A percentile compares a stretch with the other conserved stretches of the same genome.
Evolutionary conservation across 2,329 filamentous ascomycete species (phyloP).

Genomic region (Aureobasidium sp.): DNA sequence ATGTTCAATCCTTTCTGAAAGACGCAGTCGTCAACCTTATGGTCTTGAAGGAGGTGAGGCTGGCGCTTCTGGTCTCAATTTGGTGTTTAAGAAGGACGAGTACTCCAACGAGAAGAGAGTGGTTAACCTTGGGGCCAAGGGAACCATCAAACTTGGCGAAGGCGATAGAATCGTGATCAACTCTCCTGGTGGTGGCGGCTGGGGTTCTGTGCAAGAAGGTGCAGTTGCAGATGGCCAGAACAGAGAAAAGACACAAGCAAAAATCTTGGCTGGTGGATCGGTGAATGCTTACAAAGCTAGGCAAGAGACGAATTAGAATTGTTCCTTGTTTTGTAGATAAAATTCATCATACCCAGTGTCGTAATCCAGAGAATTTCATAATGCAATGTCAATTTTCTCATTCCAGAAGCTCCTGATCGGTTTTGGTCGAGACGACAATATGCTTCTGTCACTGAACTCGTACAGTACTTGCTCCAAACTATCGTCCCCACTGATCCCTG

Average conservation of each 20-base stretch:
- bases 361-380: no score
- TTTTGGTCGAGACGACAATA: no score
- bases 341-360: no score
- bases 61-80: conserved; percentile 66
- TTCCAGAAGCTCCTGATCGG: no score
- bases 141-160: conserved; percentile 5
- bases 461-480: no score
- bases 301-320: conserved; percentile 9
- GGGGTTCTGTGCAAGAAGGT: neutral
- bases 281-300: conserved; percentile 11
- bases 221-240: neutral
- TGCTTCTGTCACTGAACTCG: no score
- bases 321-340: neutral
- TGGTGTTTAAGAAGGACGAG: conserved; percentile 54
- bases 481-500: no score
- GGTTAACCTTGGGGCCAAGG: conserved; percentile 11
- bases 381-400: no score
- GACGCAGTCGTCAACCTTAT: conserved; percentile 65
- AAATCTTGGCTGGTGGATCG: neutral
- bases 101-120: conserved; percentile 2
- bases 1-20: conserved; percentile 67
- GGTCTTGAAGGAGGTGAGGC: conserved; percentile 73
- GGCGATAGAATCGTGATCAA: conserved; percentile 15
- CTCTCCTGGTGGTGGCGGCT: conserved; percentile 12
- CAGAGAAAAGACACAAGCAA: neutral